Base-by-base conservation (phyloP, 129 eudicot species). In the Saposhnikovia divaricata region DNA sequence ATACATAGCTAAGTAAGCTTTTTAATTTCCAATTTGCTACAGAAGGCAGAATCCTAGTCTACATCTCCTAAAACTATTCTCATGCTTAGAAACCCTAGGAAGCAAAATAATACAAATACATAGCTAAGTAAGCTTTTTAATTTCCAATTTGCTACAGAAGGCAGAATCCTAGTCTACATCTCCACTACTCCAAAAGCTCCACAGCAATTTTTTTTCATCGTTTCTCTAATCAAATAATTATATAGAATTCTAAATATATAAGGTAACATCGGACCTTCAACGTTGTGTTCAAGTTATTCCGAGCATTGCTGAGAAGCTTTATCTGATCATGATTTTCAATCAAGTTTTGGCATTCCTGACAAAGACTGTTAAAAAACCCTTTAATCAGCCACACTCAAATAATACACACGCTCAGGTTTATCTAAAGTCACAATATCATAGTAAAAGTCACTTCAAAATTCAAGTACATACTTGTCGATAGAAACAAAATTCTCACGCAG, bases 291-390 rank as follows among this genome's bases (percentile, higher is more conserved):
- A 96, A 85, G 85, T 96, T 96, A 81, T 96, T 96, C 88, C 99
- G 86, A 0, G 90, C 95, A 78, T 96, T 96, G 85, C 99, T 96
- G 77, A 96, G 97, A 77, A 92, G 94, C 89, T 96, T 96, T 78
- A 96, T 96, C 83, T 96, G 94, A 80, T 96, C 99, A 79, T 96
- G 99, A 86, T 96, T 96, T 79, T 96, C 99, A 19, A 96, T 96
- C 71, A 96, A 81, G 25, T 97, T 96, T 84, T 96, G 99, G 81
- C 99, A 96, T 85, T 96, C 99, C 84, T 84, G 91, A 82, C 99
- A 96, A 74, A 96, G 78, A 90, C 99, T 96, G 50, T 75, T 31
- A 39, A 86, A 76, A 80, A 12, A 72, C 68, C 9, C 68, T n/a
- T 59, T n/a, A 59, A 59, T 59, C 34, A 59, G 34, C 28, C 4